Conservation (phyloP, 2,329 filamentous ascomycete genomes). For the Claviceps capensis region DNA sequence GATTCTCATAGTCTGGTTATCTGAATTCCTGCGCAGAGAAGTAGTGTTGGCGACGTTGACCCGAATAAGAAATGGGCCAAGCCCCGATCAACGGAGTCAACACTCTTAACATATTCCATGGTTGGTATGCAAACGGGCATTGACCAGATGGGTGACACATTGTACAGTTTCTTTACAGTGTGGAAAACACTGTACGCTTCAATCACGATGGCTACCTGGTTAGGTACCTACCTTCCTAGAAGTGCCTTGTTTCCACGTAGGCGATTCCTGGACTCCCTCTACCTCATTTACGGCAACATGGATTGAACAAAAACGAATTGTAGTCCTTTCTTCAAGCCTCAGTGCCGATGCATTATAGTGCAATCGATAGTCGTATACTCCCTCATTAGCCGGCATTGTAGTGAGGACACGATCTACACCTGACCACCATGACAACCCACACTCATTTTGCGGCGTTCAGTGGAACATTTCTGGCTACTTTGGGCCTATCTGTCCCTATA, state of each 20-base stretch:
- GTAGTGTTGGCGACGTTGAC: background rate
- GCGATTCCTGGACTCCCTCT: background rate
- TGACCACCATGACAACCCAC: background rate
- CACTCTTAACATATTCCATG: too few species aligned
- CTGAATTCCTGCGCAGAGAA: background rate
- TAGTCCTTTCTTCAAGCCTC: background rate
- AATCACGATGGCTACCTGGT: background rate
- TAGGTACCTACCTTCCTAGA: background rate
- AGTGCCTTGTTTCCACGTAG: background rate
- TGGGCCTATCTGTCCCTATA: slow-evolving; percentile 4
- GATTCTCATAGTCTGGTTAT: too few species aligned
- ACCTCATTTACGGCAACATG: background rate
- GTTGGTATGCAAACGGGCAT: too few species aligned
- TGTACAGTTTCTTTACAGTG: background rate
- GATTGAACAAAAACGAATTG: background rate
- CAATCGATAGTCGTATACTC: background rate
- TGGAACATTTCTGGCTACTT: slow-evolving; percentile 1
- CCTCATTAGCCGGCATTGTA: background rate
- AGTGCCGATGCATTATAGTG: background rate
- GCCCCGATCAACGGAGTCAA: too few species aligned
- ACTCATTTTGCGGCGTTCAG: background rate
- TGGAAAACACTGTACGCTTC: background rate
- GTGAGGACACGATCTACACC: slow-evolving; percentile 1
- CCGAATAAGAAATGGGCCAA: background rate
- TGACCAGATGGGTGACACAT: too few species aligned